A percentile compares a stretch with the other conserved stretches of the same genome.
Conservation (phyloP, 768 basidiomycete genomes). For the Paxillus rubicundulus region DNA sequence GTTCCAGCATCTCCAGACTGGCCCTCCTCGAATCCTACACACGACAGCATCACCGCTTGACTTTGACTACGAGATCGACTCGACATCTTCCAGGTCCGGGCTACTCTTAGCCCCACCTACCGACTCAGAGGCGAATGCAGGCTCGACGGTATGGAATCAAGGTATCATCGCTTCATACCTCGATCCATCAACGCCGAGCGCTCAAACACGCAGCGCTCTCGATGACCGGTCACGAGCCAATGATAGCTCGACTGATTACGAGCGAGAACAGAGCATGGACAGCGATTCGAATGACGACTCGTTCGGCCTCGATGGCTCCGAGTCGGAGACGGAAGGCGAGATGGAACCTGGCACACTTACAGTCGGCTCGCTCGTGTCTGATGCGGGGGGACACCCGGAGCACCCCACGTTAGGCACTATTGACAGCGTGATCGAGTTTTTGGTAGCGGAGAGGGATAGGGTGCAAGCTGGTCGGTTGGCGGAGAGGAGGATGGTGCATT, state of each 20-base stretch:
- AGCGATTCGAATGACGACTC: slow-evolving; percentile 9
- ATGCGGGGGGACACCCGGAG: slow-evolving; percentile 31
- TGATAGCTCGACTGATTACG: slow-evolving; percentile 20
- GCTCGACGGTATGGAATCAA: slow-evolving; percentile 67
- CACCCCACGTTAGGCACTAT: slow-evolving; percentile 72
- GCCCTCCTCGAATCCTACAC: slow-evolving; percentile 28
- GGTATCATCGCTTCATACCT: slow-evolving; percentile 59
- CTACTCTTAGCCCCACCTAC: slow-evolving; percentile 24
- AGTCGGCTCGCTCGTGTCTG: slow-evolving; percentile 23
- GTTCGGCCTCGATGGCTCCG: slow-evolving; percentile 20
- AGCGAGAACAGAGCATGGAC: neutral
- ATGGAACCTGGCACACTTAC: slow-evolving; percentile 26
- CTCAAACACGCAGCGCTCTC: slow-evolving; percentile 22
- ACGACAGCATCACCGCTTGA: slow-evolving; percentile 12
- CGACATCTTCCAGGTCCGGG: slow-evolving; percentile 27
- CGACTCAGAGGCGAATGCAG: slow-evolving; percentile 40
- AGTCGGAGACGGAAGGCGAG: slow-evolving; percentile 40
- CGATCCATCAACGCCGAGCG: slow-evolving; percentile 30
- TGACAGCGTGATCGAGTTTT: slow-evolving; percentile 71
- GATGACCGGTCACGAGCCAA: slow-evolving; percentile 26
- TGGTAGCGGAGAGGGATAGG: slow-evolving; percentile 66
- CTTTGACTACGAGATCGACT: slow-evolving; percentile 24
- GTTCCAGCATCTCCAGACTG: slow-evolving; percentile 54
- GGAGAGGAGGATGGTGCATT: slow-evolving; percentile 26
- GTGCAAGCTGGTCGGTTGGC: slow-evolving; percentile 43